Base-by-base conservation (phyloP, 768 basidiomycete genomes). In the Agaricus subrufescens region DNA sequence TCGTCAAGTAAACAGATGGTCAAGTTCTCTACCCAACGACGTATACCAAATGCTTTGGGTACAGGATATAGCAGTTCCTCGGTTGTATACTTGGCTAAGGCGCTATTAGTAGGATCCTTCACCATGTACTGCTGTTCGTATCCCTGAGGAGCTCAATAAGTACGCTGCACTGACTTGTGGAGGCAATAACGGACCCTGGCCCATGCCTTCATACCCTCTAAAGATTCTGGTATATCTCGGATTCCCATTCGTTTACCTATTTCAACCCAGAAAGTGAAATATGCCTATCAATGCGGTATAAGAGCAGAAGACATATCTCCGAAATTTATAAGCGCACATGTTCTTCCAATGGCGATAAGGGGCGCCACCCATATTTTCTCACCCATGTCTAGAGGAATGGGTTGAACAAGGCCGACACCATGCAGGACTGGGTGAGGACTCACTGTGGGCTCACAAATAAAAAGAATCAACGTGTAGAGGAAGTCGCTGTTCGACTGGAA, bases 231-330 rank as follows among this genome's bases (percentile, higher is more conserved):
- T 40, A 82, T 77, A 59, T 75, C 71, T 45, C 66, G 60, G 48
- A 82, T 81, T 5, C 70, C 67, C 80, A 82, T 80, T 47, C 72
- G 65, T 40, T 62, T 61, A 3, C 79, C 79, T 12, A 81, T 70
- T 58, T 80, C 78, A 1, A 46, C 43, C 78, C 79, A 82, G 58
- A 73, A 75, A 1, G 74, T 63, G 54, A 67, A 79, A 27, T 62
- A 70, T 8, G 78, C 75, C 46, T 80, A 66, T 15, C 7, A 27
- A 43, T 23, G 10, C 8, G 34, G 3, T 4, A 12, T 56, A 8
- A 56, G 39, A 15, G 14, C 2, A 30, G 23, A 23, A 3, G 25
- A 3, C 31, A 11, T 12, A 1, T 23, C 9, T 12, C n/a, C 11
- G 12, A 23, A 30, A 19, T 3, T 25, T 1, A 3, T 23, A 23